Conservation (phyloP, 108 stramenopile genomes). For the Fragilaria radians region DNA sequence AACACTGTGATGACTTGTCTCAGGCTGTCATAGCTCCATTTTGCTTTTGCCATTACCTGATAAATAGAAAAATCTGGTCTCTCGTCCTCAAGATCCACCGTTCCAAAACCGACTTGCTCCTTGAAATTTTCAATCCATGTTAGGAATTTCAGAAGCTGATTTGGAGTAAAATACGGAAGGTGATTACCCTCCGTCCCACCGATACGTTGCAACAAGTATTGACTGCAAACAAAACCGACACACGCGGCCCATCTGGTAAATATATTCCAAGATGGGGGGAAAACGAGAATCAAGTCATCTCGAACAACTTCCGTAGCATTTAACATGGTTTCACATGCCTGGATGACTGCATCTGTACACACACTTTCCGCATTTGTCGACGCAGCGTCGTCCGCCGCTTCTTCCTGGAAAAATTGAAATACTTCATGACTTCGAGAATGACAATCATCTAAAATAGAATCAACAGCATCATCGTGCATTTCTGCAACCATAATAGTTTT, state of each 20-base stretch:
- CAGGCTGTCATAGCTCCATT: conserved; percentile 65
- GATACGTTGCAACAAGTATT: conserved; percentile 82
- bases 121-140: conserved; percentile 85
- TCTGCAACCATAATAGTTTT: conserved; percentile 40
- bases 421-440: conserved; percentile 70
- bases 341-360: conserved; percentile 62
- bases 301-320: conserved; percentile 73
- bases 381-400: not conserved
- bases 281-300: conserved; percentile 79
- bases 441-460: conserved; percentile 78
- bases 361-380: not conserved
- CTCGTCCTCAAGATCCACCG: conserved; percentile 52
- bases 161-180: conserved; percentile 67
- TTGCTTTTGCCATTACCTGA: conserved; percentile 18
- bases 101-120: conserved; percentile 77
- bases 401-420: conserved; percentile 47
- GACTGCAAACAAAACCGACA: conserved; percentile 77
- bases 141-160: conserved; percentile 76
- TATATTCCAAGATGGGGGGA: conserved; percentile 76
- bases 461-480: conserved; percentile 77
- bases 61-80: not conserved
- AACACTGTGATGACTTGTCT: conserved; percentile 81
- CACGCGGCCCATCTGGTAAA: conserved; percentile 80
- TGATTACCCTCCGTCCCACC: conserved; percentile 78
- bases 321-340: conserved; percentile 69